Conservation (phyloP, 1,139 yeast species). For the Chernovozyma aurita region DNA sequence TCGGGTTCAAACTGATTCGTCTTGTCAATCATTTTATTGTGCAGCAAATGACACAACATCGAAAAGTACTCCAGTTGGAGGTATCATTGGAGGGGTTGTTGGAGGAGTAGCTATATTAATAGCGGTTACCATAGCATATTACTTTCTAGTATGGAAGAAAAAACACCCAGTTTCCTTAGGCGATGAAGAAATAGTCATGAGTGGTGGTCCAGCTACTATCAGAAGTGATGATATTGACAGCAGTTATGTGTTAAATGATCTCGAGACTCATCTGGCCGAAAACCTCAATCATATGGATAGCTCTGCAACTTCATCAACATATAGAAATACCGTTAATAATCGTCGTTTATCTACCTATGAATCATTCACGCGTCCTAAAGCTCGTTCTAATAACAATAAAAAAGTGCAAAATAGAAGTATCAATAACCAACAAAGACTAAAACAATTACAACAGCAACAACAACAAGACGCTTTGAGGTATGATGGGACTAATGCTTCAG, state of each 20-base stretch:
- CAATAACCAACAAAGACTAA: constrained; percentile 4
- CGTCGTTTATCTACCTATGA: constrained; percentile 41
- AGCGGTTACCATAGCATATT: constrained; percentile 28
- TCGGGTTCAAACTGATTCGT: constrained; percentile 49
- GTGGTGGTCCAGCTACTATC: constrained; percentile 7
- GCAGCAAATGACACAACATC: constrained; percentile 14
- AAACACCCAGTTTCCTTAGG: constrained; percentile 17
- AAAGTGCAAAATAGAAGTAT: constrained; percentile 12
- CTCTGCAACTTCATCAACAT: background rate
- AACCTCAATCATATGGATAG: constrained; percentile 7
- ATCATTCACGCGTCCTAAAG: constrained; percentile 39
- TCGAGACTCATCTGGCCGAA: constrained; percentile 9
- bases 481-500: constrained; percentile 21
- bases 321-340: constrained; percentile 11
- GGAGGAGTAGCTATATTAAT: constrained; percentile 46
- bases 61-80: constrained; percentile 37
- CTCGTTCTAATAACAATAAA: constrained; percentile 15
- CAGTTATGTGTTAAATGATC: constrained; percentile 13
- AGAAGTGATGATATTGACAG: constrained; percentile 18
- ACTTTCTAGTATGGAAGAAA: constrained; percentile 27
- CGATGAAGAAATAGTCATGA: constrained; percentile 13
- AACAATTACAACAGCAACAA: constrained; percentile 15
- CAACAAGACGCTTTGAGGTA: constrained; percentile 13
- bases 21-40: constrained; percentile 59
- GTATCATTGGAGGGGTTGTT: constrained; percentile 61